Evolutionary conservation across 352 stramenopile species (phyloP), one percentile per base, ranked within the genome.

Genomic region (Globisporangium perplexum): DNA sequence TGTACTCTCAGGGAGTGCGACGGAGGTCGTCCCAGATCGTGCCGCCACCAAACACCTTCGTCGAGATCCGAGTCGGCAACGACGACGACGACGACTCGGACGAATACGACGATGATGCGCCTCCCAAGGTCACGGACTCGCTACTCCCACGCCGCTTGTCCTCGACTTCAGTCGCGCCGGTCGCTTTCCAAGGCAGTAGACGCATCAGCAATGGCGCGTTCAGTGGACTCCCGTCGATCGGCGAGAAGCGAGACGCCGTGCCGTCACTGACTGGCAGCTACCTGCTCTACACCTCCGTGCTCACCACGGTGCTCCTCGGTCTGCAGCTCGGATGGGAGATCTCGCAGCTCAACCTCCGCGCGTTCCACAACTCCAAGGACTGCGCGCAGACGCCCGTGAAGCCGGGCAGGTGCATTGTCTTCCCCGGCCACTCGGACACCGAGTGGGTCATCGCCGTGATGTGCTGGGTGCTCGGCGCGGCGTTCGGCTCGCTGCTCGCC

Each of bases 311-410:
- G 36, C 50, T 79, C 44, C 51, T 65, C 26, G 65, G 67, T 1
- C 60, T 65, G 17, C 65, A 79, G 43, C 62, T 76, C 30, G 67
- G 70, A 7, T 79, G 70, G 70, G 53, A 74, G 35, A 64, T 76
- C 33, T 60, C 66, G 41, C 70, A 79, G 46, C 70, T 79, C 50
- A 79, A 79, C 55, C 58, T 73, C 20, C 55, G 57, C 26, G 51
- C 60, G 14, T 79, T 79, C 49, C 59, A 79, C 54, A 72, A 76
- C 52, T 53, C 51, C 6, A 69, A 61, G 22, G 60, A 71, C 30
- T 79, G 70, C 31, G 42, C 39, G 7, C 38, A 58, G 20, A 44
- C 43, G 11, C 66, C 64, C 4, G 64, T 74, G 7, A 57, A 59
- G 14, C 46, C 50, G 10, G 61, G 63, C 12, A 56, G 53, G 17